Evolutionary conservation across 139 green algal genomes (phyloP), one percentile per base, ranked within the genome.

Genomic region (Chlorella sorokiniana): DNA sequence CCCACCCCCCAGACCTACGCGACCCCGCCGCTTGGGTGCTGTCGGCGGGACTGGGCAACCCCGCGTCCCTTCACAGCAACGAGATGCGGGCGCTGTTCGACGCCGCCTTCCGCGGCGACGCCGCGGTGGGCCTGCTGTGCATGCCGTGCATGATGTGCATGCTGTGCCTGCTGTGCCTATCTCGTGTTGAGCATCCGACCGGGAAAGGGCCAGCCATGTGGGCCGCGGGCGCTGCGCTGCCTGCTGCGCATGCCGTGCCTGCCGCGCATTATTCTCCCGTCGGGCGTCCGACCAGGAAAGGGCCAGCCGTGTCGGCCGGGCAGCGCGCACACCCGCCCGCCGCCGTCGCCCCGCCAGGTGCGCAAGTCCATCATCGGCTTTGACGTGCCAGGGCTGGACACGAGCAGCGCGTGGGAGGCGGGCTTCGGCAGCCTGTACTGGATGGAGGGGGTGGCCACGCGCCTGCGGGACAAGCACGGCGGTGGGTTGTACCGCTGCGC

Each of bases 61-160:
- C 82, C 14, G 82, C 82, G 6, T 80, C 74, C 25, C 23, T 86
- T 44, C 79, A 86, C 61, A 69, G 42, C 37, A 45, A 75, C 40
- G 82, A 85, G 52, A 56, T 86, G 56, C 59, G 76, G 51, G n/a
- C 48, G 65, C 45, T 86, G 29, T 84, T 86, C 29, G 82, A 84
- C n/a, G n/a, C n/a, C n/a, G n/a, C n/a, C n/a, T n/a, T n/a, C n/a
- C n/a, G n/a, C n/a, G n/a, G n/a, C n/a, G n/a, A n/a, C n/a, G n/a
- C n/a, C n/a, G n/a, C n/a, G n/a, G n/a, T n/a, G n/a, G n/a, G n/a
- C n/a, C n/a, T n/a, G n/a, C n/a, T n/a, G n/a, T n/a, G 48, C 48
- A 11, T 59, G 48, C 16, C 16, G n/a, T n/a, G n/a, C n/a, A n/a
- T n/a, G n/a, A n/a, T n/a, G n/a, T n/a, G n/a, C n/a, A n/a, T n/a